Evolutionary conservation across 805 yeast species (phyloP).

Genomic region (Saccharomycopsis olivae): DNA sequence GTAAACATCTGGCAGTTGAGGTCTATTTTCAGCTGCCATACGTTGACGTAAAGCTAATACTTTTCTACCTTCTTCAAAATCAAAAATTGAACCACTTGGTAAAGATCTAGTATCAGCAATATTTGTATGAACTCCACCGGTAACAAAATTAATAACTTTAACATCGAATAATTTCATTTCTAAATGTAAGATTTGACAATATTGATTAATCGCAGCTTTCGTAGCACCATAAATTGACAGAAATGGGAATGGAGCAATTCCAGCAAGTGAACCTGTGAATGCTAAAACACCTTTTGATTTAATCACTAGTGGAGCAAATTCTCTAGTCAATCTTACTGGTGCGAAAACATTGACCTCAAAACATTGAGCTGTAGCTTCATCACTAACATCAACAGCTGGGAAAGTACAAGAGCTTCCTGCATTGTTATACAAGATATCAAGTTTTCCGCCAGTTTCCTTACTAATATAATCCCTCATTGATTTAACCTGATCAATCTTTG

Average conservation of each 20-base stretch:
- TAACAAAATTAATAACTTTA: constrained; percentile 53
- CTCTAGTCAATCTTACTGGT: constrained; percentile 53
- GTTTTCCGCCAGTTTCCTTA: constrained; percentile 33
- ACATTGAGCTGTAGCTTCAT: constrained; percentile 39
- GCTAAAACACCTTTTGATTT: constrained; percentile 59
- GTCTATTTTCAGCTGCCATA: constrained; percentile 50
- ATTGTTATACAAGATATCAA: constrained; percentile 60
- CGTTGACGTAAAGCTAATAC: constrained; percentile 41
- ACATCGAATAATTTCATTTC: constrained; percentile 70
- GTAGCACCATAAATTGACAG: constrained; percentile 54
- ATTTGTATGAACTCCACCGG: constrained; percentile 68
- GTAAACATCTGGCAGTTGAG: constrained; percentile 49
- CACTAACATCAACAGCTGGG: constrained; percentile 58
- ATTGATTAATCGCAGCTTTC: constrained; percentile 70
- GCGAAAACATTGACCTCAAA: constrained; percentile 64
- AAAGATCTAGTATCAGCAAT: constrained; percentile 53
- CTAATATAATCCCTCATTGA: constrained; percentile 33
- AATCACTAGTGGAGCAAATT: constrained; percentile 43
- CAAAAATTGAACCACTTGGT: constrained; percentile 44
- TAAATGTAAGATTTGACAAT: constrained; percentile 48
- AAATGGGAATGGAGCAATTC: constrained; percentile 59
- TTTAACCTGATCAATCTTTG: constrained; percentile 37
- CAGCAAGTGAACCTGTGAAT: constrained; percentile 68
- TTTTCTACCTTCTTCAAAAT: constrained; percentile 37
- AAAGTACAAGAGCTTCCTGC: constrained; percentile 63